Evolutionary conservation across 805 yeast genomes (phyloP).

Genomic region (Cyberlindnera saturnus): DNA sequence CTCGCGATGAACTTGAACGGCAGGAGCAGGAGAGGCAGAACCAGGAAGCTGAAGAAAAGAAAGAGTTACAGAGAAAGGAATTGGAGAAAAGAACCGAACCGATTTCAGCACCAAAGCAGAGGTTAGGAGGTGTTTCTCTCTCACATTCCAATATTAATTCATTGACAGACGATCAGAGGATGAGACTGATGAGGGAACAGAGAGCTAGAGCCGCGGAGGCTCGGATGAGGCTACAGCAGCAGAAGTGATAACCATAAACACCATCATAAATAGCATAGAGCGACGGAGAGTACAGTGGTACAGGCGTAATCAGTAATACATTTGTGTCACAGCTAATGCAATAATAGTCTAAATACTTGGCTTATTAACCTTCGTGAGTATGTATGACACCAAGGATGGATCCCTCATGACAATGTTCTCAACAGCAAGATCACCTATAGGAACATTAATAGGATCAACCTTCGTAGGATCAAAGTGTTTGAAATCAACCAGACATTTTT

Average conservation of each 20-base stretch:
- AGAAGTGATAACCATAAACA: background rate
- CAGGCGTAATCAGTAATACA: background rate
- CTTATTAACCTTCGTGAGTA: constrained; percentile 35
- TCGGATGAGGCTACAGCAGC: constrained; percentile 39
- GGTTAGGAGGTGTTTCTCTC: constrained; percentile 24
- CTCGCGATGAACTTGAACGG: constrained; percentile 49
- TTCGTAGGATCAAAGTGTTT: constrained; percentile 53
- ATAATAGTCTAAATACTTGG: constrained; percentile 10
- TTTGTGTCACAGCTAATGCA: background rate
- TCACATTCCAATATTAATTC: constrained; percentile 46
- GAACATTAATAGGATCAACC: constrained; percentile 5
- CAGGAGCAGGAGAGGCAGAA: constrained; percentile 30
- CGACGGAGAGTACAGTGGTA: background rate
- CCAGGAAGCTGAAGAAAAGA: constrained; percentile 33
- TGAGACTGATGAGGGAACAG: constrained; percentile 84
- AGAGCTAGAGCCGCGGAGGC: constrained; percentile 97
- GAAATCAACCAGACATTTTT: constrained; percentile 55
- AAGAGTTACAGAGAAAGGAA: constrained; percentile 36
- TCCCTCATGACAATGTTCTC: constrained; percentile 23
- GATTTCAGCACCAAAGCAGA: constrained; percentile 31
- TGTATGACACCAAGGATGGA: constrained; percentile 29
- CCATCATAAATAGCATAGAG: too few species aligned
- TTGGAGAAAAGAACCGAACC: constrained; percentile 29
- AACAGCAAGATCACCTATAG: constrained; percentile 29
- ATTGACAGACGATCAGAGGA: constrained; percentile 66